phyloP scores from a whole-genome alignment of 2,329 filamentous ascomycete species.

The Aspergillus viridinutans region DNA sequence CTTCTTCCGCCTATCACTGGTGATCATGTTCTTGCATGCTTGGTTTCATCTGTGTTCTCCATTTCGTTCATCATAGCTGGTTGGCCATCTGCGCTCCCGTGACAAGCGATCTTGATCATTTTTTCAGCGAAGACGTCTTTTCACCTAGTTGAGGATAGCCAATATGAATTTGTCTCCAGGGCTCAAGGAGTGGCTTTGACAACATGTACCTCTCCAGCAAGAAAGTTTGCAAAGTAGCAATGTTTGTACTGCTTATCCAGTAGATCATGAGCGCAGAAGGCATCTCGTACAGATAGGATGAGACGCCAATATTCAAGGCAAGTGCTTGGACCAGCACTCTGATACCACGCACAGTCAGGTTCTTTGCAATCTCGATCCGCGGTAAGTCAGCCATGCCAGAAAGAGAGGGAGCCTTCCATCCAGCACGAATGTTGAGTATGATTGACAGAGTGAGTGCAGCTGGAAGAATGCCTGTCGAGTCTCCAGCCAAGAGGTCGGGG shows the following conservation, averaged over 20 bases:
- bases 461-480: slow-evolving; percentile 50
- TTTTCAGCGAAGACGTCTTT: background rate
- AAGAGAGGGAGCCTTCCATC: slow-evolving; percentile 23
- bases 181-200: slow-evolving; percentile 24
- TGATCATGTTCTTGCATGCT: background rate
- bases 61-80: background rate
- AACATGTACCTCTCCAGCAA: slow-evolving; percentile 41
- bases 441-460: slow-evolving; percentile 47
- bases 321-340: slow-evolving; percentile 32
- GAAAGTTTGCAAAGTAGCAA: slow-evolving; percentile 39
- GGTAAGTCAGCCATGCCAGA: slow-evolving; percentile 24
- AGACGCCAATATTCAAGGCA: slow-evolving; percentile 37
- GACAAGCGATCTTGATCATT: background rate
- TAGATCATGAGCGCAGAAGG: slow-evolving; percentile 47
- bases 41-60: background rate
- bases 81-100: background rate
- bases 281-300: slow-evolving; percentile 30
- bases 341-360: slow-evolving; percentile 22
- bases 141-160: slow-evolving; percentile 5
- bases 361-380: slow-evolving; percentile 21
- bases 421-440: slow-evolving; percentile 43
- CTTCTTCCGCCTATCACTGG: background rate
- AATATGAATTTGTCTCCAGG: slow-evolving; percentile 33
- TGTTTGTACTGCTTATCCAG: slow-evolving; percentile 45
- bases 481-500: slow-evolving; percentile 51